Evolutionary conservation across 495 filamentous ascomycete genomes (phyloP).

Genomic region (Melanomma pulvis-pyrius): DNA sequence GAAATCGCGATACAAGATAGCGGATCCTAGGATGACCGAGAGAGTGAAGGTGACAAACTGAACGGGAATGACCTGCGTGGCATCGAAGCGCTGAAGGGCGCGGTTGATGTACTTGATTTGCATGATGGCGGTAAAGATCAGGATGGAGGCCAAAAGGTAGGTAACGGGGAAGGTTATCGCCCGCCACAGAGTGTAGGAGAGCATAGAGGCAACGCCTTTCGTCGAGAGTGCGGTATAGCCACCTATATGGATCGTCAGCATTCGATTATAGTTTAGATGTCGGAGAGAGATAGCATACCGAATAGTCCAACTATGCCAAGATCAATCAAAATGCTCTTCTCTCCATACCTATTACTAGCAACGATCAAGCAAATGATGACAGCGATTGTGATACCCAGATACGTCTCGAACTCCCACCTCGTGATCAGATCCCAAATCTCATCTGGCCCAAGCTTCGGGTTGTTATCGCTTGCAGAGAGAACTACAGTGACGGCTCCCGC

Average conservation of each 20-base stretch:
- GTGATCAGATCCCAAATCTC: conserved; percentile 90
- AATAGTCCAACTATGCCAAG: conserved; percentile 90
- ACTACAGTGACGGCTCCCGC: conserved; percentile 91
- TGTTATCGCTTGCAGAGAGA: conserved; percentile 83
- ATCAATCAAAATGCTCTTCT: conserved; percentile 86
- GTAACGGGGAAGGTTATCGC: conserved; percentile 89
- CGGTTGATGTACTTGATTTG: conserved; percentile 97
- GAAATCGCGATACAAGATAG: conserved; percentile 91
- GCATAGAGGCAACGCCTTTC: conserved; percentile 91
- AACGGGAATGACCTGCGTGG: conserved; percentile 93
- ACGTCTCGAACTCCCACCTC: conserved; percentile 86
- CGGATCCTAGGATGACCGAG: conserved; percentile 91
- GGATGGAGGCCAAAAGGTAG: conserved; percentile 75
- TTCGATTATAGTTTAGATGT: not conserved
- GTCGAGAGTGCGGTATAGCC: conserved; percentile 95
- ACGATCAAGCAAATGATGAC: conserved; percentile 77
- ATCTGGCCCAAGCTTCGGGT: conserved; percentile 86
- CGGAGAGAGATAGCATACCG: conserved; percentile 58
- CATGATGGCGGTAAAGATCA: conserved; percentile 83
- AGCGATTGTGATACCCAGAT: conserved; percentile 72
- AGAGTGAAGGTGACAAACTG: conserved; percentile 97
- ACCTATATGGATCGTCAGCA: conserved; percentile 56
- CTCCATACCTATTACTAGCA: conserved; percentile 79
- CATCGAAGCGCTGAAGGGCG: conserved; percentile 90
- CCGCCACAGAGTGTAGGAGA: conserved; percentile 84